Percentiles rank a stretch among this genome's conserved stretches.
These are phyloP conservation scores for Yamadazyma jaroonii DNA, from an alignment of 1,139 yeast genomes.

Conservation along the genomic window DNA sequence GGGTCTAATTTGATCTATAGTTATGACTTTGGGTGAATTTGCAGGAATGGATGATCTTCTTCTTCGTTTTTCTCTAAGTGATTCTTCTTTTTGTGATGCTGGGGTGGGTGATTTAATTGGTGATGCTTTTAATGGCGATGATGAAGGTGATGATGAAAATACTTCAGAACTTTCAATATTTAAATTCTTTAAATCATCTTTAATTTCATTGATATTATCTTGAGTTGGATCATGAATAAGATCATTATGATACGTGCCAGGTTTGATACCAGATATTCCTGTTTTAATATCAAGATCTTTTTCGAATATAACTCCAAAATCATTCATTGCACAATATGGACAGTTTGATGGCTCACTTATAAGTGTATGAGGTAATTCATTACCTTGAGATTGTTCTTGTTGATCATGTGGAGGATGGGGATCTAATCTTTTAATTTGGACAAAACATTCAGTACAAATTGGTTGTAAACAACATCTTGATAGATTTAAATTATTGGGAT, in stretches of 20 bases:
- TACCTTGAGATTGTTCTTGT: slow-evolving; percentile 27
- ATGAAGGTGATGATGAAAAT: slow-evolving; percentile 12
- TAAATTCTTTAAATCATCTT: neutral
- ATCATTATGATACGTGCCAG: slow-evolving; percentile 16
- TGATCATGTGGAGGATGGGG: slow-evolving; percentile 92
- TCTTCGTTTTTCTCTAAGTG: slow-evolving; percentile 5
- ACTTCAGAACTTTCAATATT: slow-evolving; percentile 12
- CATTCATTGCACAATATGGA: slow-evolving; percentile 88
- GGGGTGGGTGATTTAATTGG: slow-evolving; percentile 1
- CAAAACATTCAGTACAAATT: slow-evolving; percentile 95
- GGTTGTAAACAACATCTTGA: slow-evolving; percentile 94
- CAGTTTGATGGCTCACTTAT: slow-evolving; percentile 88
- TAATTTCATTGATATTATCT: neutral
- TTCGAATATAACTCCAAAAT: slow-evolving; percentile 79
- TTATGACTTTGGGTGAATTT: slow-evolving; percentile 61
- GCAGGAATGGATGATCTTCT: slow-evolving; percentile 55
- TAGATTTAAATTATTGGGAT: slow-evolving; percentile 73
- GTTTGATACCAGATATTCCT: slow-evolving; percentile 51
- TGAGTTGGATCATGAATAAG: neutral
- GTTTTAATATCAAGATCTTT: slow-evolving; percentile 56
- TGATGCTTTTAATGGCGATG: slow-evolving; percentile 1
- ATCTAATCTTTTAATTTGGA: slow-evolving; percentile 88
- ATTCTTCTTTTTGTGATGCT: neutral
- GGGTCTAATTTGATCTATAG: slow-evolving; percentile 82
- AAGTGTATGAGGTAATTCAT: slow-evolving; percentile 53